These are phyloP conservation scores for Cordyceps javanica DNA, from an alignment of 2,329 filamentous ascomycete genomes.

Conservation along the genomic window DNA sequence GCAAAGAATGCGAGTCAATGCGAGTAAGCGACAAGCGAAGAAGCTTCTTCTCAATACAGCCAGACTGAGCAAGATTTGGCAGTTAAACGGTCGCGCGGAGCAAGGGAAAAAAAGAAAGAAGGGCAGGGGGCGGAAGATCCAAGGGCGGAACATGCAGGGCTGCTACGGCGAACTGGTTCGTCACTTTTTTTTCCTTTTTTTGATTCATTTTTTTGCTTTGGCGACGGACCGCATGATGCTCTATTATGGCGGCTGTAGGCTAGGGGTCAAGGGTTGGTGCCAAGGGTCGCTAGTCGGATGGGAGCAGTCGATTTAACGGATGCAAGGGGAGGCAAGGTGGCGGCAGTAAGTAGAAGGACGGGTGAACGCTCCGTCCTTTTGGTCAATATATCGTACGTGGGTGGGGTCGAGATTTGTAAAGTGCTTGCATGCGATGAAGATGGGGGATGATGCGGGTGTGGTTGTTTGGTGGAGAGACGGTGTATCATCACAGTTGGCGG, in stretches of 20 bases:
- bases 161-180: conserved; percentile 3
- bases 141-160: conserved; percentile 8
- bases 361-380: not conserved
- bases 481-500: no score
- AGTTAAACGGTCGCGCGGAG: not conserved
- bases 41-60: no score
- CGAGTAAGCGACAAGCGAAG: not conserved
- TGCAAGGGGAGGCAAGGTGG: not conserved
- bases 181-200: not conserved
- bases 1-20: not conserved
- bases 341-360: not conserved
- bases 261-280: conserved; percentile 1
- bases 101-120: not conserved
- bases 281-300: conserved; percentile 4
- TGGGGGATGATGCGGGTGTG: not conserved
- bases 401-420: not conserved
- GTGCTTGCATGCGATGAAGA: conserved; percentile 12
- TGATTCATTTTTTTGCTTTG: not conserved
- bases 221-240: not conserved
- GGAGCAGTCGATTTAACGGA: not conserved
- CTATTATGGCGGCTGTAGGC: no score
- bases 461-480: not conserved
- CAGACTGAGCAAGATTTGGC: not conserved
- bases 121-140: not conserved
- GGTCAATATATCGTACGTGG: not conserved